Conservation (phyloP, 306 rosid species). For the Crotalaria pallida region DNA sequence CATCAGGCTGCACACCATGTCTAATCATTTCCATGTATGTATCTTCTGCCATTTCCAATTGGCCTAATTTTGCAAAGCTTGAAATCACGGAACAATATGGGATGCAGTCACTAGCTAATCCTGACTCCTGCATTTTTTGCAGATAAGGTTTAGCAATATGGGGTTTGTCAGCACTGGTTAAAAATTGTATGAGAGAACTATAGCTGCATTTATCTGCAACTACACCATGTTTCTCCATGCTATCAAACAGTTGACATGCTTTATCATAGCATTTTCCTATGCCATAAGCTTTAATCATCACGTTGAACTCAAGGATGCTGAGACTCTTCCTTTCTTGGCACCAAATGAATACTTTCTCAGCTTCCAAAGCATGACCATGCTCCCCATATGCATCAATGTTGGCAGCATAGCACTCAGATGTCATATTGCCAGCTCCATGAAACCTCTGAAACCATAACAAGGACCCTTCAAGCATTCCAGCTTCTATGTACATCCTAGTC, state of each 20-base stretch:
- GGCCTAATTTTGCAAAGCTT: slow-evolving; percentile 67
- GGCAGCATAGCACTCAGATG: slow-evolving; percentile 84
- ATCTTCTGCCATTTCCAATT: slow-evolving; percentile 59
- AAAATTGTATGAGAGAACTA: slow-evolving; percentile 71
- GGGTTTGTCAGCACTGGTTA: slow-evolving; percentile 61
- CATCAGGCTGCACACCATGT: slow-evolving; percentile 59
- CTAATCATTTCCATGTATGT: slow-evolving; percentile 66
- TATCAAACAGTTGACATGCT: slow-evolving; percentile 69
- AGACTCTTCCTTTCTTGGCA: slow-evolving; percentile 60
- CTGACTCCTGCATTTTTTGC: slow-evolving; percentile 70
- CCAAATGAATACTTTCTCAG: slow-evolving; percentile 66
- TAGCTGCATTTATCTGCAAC: slow-evolving; percentile 70
- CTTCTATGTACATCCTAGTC: slow-evolving; percentile 80
- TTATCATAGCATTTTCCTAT: slow-evolving; percentile 52
- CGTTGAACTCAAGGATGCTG: slow-evolving; percentile 72
- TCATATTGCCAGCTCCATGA: slow-evolving; percentile 65
- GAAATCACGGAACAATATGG: slow-evolving; percentile 70
- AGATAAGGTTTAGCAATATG: slow-evolving; percentile 56
- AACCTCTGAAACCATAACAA: slow-evolving; percentile 75
- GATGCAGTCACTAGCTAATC: slow-evolving; percentile 68
- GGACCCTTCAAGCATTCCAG: slow-evolving; percentile 63
- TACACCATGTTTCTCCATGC: slow-evolving; percentile 53
- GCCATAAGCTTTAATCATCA: slow-evolving; percentile 94
- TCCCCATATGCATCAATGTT: slow-evolving; percentile 90
- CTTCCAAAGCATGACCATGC: slow-evolving; percentile 63